These are phyloP conservation scores for Aethionema arabicum DNA, from an alignment of 345 rosid species.

Conservation along the genomic window DNA sequence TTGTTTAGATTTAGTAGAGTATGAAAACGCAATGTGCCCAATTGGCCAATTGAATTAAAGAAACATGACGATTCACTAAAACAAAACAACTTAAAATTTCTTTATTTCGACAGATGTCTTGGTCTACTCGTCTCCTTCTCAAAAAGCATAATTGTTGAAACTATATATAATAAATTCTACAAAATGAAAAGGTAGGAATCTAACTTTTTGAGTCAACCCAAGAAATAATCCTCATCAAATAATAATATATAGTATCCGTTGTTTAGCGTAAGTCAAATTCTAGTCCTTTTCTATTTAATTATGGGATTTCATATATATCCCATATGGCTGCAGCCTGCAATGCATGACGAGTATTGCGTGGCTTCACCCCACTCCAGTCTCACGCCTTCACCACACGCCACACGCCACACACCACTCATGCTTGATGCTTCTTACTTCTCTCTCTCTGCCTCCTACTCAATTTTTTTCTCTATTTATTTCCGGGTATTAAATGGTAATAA, in stretches of 20 bases:
- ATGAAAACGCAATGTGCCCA: slow-evolving; percentile 32
- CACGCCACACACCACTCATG: no score
- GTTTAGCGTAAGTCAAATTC: background rate
- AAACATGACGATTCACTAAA: slow-evolving; percentile 32
- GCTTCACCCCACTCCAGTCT: no score
- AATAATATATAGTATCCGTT: background rate
- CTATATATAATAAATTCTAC: background rate
- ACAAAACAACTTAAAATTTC: slow-evolving; percentile 19
- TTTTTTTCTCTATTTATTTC: background rate
- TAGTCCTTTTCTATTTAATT: background rate
- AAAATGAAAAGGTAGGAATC: background rate
- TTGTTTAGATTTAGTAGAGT: slow-evolving; percentile 1
- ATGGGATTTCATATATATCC: no score
- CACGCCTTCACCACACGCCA: no score
- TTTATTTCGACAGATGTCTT: slow-evolving; percentile 14
- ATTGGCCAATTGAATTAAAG: slow-evolving; percentile 21
- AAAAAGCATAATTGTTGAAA: slow-evolving; percentile 1
- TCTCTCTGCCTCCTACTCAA: background rate
- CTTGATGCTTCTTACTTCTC: background rate
- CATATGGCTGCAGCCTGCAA: no score
- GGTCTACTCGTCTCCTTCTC: slow-evolving; percentile 17
- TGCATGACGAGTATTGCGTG: no score
- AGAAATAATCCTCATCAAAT: background rate
- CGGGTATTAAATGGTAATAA: background rate
- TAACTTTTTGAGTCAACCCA: slow-evolving; percentile 6